A percentile compares a stretch with the other conserved stretches of the same genome.
Evolutionary conservation across 306 rosid species (phyloP).

Genomic region (Dicorynia guianensis): DNA sequence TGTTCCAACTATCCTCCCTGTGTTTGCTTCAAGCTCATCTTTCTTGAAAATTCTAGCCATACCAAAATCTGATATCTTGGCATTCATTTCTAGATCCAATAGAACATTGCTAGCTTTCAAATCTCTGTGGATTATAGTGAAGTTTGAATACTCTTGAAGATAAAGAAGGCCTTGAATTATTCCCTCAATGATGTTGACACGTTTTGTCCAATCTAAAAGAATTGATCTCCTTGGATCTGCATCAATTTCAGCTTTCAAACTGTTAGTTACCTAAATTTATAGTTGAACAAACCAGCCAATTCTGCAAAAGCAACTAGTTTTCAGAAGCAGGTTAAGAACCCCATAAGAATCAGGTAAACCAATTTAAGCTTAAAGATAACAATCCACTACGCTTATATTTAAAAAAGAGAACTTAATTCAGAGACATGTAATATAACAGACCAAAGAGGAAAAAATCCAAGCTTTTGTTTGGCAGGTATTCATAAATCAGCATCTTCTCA

Average conservation of each 20-base stretch:
- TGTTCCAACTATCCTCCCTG: slow-evolving; percentile 48
- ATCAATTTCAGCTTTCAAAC: neutral
- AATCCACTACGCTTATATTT: no score
- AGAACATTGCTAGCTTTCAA: slow-evolving; percentile 55
- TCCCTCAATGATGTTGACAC: slow-evolving; percentile 57
- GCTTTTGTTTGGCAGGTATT: slow-evolving; percentile 40
- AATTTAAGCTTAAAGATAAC: no score
- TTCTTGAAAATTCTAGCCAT: slow-evolving; percentile 52
- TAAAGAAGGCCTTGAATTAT: slow-evolving; percentile 59
- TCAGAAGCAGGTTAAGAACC: no score
- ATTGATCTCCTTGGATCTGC: slow-evolving; percentile 35
- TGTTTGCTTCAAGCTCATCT: slow-evolving; percentile 53
- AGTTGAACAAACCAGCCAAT: neutral
- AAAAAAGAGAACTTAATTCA: neutral
- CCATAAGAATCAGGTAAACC: no score
- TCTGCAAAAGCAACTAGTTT: no score
- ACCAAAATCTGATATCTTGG: slow-evolving; percentile 60
- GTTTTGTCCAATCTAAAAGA: slow-evolving; percentile 44
- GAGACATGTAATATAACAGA: neutral
- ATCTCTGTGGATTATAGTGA: slow-evolving; percentile 57
- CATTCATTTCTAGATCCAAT: slow-evolving; percentile 46
- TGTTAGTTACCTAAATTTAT: neutral
- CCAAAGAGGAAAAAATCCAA: slow-evolving; percentile 42
- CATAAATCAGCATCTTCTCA: slow-evolving; percentile 43
- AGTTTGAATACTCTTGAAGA: slow-evolving; percentile 59